Conservation (phyloP, 1,284 basidiomycete species). For the Cryptococcus sp. region DNA sequence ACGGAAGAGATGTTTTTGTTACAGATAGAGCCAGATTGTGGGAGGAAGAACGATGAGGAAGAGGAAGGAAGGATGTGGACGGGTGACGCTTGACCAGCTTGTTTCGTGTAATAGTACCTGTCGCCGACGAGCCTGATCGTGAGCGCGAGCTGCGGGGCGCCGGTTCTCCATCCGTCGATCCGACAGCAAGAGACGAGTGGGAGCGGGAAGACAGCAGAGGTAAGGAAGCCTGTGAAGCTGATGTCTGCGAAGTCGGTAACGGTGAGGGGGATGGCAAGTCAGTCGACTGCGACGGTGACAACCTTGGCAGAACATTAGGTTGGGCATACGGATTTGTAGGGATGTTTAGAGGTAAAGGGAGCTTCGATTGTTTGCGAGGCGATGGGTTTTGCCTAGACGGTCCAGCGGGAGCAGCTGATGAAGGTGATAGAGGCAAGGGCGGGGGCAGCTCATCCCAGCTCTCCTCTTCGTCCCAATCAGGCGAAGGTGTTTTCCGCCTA, state of each 20-base stretch:
- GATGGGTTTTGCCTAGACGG: background rate
- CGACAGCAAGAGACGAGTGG: conserved; percentile 8
- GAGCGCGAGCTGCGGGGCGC: conserved; percentile 5
- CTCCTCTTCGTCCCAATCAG: conserved; percentile 22
- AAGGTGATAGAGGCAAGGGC: background rate
- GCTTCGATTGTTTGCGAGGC: conserved; percentile 2
- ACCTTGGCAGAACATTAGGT: conserved; percentile 10
- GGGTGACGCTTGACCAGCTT: conserved; percentile 38
- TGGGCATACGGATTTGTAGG: conserved; percentile 1
- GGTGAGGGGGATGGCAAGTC: conserved; percentile 14
- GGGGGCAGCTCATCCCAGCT: conserved; percentile 21
- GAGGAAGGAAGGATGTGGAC: conserved; percentile 30
- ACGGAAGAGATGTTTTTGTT: conserved; percentile 11
- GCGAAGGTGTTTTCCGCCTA: no score
- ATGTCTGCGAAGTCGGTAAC: conserved; percentile 8
- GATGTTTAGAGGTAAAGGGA: conserved; percentile 18
- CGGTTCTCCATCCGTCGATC: conserved; percentile 1
- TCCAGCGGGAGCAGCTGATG: background rate
- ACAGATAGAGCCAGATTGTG: conserved; percentile 5
- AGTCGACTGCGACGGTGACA: conserved; percentile 17
- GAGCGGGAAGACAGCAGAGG: conserved; percentile 13
- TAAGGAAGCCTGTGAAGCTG: conserved; percentile 7
- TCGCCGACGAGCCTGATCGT: conserved; percentile 14
- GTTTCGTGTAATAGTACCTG: conserved; percentile 9
- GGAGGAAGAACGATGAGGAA: conserved; percentile 14